Evolutionary conservation across 1,284 basidiomycete species (phyloP), one percentile per base, ranked within the genome.

Genomic region (Irpex sp.): DNA sequence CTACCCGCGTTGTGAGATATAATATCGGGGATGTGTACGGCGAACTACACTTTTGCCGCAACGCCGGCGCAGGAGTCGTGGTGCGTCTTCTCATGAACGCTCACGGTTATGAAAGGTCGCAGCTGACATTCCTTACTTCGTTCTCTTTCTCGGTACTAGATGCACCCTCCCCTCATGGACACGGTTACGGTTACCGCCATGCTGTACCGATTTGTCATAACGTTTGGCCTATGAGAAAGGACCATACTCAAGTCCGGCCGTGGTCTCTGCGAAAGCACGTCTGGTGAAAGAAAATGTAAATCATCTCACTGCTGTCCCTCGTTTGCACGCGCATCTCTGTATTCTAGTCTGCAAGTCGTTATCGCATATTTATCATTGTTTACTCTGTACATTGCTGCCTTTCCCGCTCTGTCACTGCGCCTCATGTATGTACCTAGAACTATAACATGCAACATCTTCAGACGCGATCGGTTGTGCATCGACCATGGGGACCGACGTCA

Each of bases 161-260:
- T 86, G 79, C 91, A 92, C 72, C 91, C 91, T 62, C 91, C 92
- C 65, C 86, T 93, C 76, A 93, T 93, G 91, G 91, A 93, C 79
- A 86, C 85, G 58, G 90, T 93, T 65, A 88, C 87, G 44, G 85
- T 93, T 66, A 91, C 91, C 44, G 85, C 86, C 60, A 92, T 93
- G 89, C 79, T 93, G 49, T 93, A 91, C 77, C 85, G 92, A 61
- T 91, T 91, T 74, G 89, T 87, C 70, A 79, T 81, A 61, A 79
- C 84, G 58, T 91, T 84, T 79, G 87, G 86, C 71, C 79, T 90
- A 58, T 90, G 79, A 84, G 19, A 44, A 44, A 11, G 40, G 40
- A 44, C 40, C 40, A 44, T 44, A 44, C 40, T 4, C 59, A 51
- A 36, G 52, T 26, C 37, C 19, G 15, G 48, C 19, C 56, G 13